Evolutionary conservation across 208 protist species (phyloP), one percentile per base, ranked within the genome.

Genomic region (Trypanosoma avium): DNA sequence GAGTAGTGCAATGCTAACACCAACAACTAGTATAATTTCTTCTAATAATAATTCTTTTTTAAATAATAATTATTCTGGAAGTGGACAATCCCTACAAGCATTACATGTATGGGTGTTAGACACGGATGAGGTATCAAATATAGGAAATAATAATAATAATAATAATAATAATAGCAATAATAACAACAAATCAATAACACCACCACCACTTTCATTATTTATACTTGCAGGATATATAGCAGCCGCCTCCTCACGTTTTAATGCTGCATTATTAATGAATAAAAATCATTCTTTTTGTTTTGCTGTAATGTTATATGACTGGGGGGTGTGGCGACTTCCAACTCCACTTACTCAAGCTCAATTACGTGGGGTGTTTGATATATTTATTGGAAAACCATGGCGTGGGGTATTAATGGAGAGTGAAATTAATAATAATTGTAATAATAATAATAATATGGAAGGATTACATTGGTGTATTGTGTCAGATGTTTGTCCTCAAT

Each of bases 31-130:
- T 35, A 8, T 2, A 13, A 53, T 10, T 3, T 33, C 7, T 13
- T 53, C 27, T 33, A 15, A 53, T 30, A 8, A 53, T 53, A 30
- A 15, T 33, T 13, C 7, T n/a, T n/a, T n/a, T n/a, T n/a, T n/a
- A n/a, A n/a, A n/a, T n/a, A n/a, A n/a, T n/a, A n/a, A n/a, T n/a
- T n/a, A n/a, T n/a, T 6, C 2, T 19, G 55, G 40, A 33, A 15
- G 10, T 29, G 65, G 54, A 4, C 15, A 33, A 40, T 61, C 7
- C 38, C 59, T 90, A 52, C 61, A 78, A 21, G 84, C 80, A 43
- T 70, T 86, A 24, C 84, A 91, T 63, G 84, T 91, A 10, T 91
- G 84, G 81, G 74, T 91, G 6, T 30, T 91, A 46, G 40, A 72
- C 32, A 42, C 49, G 0, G 58, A 52, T 5, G 9, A 33, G 30